Evolutionary conservation across 441 rosid genomes (phyloP), one percentile per base, ranked within the genome.

Genomic region (Euphorbia celastroides): DNA sequence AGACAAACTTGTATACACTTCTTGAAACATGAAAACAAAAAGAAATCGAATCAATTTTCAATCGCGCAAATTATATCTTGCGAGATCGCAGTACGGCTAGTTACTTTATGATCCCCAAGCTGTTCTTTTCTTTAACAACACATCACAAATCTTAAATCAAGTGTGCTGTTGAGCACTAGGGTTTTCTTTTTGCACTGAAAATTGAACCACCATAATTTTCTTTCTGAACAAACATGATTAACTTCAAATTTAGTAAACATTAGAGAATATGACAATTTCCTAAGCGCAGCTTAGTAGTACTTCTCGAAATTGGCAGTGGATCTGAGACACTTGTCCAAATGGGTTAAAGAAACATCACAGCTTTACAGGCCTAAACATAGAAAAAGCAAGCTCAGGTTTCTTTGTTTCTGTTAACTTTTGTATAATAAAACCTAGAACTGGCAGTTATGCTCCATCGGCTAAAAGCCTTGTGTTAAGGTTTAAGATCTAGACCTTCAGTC

Each of bases 281-380:
- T 22, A 30, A 1, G 38, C 42, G 56, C 56, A 26, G 55, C 20
- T 42, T 38, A 57, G 57, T 67, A 42, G 57, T 67, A 42, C 16
- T 28, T n/a, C 22, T 6, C 54, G 36, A 62, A 55, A 44, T 23
- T 67, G 62, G 34, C 69, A 66, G 70, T 12, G n/a, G 57, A 57
- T 66, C 70, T 57, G 62, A 11, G 62, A 41, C 70, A 66, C 20
- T 38, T 56, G 62, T 66, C 62, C 38, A 65, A 16, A 42, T 66
- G 55, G 62, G 55, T 41, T 8, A 27, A 17, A 8, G 2, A 26
- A 46, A 6, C n/a, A n/a, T 13, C 16, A 3, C 63, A 32, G 27
- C 46, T 32, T 59, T 19, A 4, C 14, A 48, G 20, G 42, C 42
- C 8, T 23, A 10, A 26, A 30, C 5, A 11, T 19, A 20, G 32